Conservation (phyloP, 1,284 basidiomycete genomes). For the Somion occarium region DNA sequence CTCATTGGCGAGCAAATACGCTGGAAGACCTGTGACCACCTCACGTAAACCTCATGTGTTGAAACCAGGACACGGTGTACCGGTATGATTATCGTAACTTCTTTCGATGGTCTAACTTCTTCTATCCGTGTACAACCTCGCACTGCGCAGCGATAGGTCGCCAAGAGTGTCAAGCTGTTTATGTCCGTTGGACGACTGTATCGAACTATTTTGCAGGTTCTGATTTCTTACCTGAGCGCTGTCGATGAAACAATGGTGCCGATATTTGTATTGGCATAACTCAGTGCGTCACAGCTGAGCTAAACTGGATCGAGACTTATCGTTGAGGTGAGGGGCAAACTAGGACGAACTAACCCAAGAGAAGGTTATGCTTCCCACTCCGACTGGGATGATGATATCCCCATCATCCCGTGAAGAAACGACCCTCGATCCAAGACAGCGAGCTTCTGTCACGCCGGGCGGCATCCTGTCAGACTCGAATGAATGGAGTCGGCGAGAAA, state of each 20-base stretch:
- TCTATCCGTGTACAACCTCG: background rate
- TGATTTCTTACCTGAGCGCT: background rate
- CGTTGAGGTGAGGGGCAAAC: background rate
- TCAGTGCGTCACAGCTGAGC: no score
- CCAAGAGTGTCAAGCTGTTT: background rate
- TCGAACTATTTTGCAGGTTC: background rate
- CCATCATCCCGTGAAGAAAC: background rate
- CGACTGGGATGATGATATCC: background rate
- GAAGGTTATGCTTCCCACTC: background rate
- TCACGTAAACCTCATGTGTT: constrained; percentile 5
- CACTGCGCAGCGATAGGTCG: background rate
- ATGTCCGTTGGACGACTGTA: background rate
- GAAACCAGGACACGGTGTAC: background rate
- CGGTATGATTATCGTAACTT: background rate
- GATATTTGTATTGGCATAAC: no score
- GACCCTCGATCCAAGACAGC: background rate
- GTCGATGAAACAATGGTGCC: no score
- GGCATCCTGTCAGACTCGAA: background rate
- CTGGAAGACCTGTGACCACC: constrained; percentile 2
- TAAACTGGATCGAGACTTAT: no score
- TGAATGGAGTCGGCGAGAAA: background rate
- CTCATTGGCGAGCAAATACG: no score
- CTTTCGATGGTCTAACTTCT: background rate
- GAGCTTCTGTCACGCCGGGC: no score
- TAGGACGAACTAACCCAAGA: background rate